phyloP scores from a whole-genome alignment of 1,139 yeast species.

The Barnettozyma hawaiiensis region DNA sequence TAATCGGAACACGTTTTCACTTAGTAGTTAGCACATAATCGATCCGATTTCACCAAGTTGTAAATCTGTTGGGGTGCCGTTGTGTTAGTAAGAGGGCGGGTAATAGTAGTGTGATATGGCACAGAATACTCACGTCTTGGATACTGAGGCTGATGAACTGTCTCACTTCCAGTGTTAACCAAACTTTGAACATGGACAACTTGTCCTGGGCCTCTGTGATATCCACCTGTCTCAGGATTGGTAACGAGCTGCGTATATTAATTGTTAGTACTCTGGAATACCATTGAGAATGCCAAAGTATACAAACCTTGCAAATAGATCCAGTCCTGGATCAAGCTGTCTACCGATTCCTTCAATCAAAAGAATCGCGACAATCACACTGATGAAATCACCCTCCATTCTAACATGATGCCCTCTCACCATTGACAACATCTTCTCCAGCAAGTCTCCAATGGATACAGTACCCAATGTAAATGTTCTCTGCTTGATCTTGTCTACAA shows the following conservation, averaged over 20 bases:
- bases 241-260: slow-evolving; percentile 63
- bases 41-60: slow-evolving; percentile 51
- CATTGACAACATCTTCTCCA: slow-evolving; percentile 84
- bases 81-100: slow-evolving; percentile 6
- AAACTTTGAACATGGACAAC: slow-evolving; percentile 78
- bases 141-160: slow-evolving; percentile 80
- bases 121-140: slow-evolving; percentile 52
- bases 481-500: slow-evolving; percentile 75
- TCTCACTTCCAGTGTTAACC: slow-evolving; percentile 87
- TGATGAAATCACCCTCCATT: slow-evolving; percentile 95
- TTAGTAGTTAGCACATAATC: slow-evolving; percentile 53
- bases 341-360: slow-evolving; percentile 92
- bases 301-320: slow-evolving; percentile 92
- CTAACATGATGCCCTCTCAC: slow-evolving; percentile 92
- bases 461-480: slow-evolving; percentile 91
- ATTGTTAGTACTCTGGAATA: slow-evolving; percentile 30
- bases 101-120: too few species aligned
- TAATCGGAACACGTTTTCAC: neutral
- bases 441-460: slow-evolving; percentile 83
- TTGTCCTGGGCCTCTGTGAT: slow-evolving; percentile 64
- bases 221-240: slow-evolving; percentile 81
- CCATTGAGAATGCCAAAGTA: slow-evolving; percentile 52
- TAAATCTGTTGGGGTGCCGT: slow-evolving; percentile 36
- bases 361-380: slow-evolving; percentile 86
- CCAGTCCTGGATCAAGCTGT: slow-evolving; percentile 87